phyloP scores from a whole-genome alignment of 2,329 filamentous ascomycete species.

The Arthrobotrys conoides region DNA sequence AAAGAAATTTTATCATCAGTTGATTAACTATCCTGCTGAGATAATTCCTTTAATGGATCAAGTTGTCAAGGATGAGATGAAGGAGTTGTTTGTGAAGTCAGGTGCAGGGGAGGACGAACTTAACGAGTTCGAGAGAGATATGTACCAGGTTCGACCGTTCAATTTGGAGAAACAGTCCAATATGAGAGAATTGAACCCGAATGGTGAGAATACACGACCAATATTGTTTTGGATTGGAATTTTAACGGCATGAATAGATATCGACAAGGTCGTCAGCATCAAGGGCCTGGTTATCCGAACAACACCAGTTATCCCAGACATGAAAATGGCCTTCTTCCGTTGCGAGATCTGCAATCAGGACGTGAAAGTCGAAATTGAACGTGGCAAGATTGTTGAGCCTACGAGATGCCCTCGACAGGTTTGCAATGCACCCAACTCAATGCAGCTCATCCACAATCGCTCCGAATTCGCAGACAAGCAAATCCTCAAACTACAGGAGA shows the following conservation, averaged over 20 bases:
- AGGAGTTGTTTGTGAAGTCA: slow-evolving; percentile 84
- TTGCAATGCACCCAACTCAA: slow-evolving; percentile 90
- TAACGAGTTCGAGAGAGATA: slow-evolving; percentile 82
- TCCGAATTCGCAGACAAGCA: slow-evolving; percentile 97
- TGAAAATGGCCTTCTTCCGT: slow-evolving; percentile 95
- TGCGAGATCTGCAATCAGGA: slow-evolving; percentile 94
- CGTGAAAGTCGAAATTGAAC: slow-evolving; percentile 89
- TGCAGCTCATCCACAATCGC: slow-evolving; percentile 98
- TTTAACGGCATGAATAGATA: slow-evolving; percentile 72
- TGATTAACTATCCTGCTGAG: slow-evolving; percentile 94
- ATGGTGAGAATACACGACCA: slow-evolving; percentile 70
- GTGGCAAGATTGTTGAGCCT: slow-evolving; percentile 95
- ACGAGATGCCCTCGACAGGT: slow-evolving; percentile 84
- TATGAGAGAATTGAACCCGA: slow-evolving; percentile 92
- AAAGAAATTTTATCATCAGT: slow-evolving; percentile 93
- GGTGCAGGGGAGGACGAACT: slow-evolving; percentile 64
- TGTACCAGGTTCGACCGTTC: slow-evolving; percentile 90
- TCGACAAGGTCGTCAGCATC: slow-evolving; percentile 94
- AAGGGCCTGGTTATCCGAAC: slow-evolving; percentile 97
- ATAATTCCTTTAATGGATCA: slow-evolving; percentile 98
- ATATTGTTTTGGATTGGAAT: background rate
- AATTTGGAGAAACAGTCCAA: slow-evolving; percentile 90
- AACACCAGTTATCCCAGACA: slow-evolving; percentile 96
- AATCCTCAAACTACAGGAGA: slow-evolving; percentile 98
- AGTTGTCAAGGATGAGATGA: slow-evolving; percentile 90